phyloP scores from a whole-genome alignment of 495 filamentous ascomycete species.

The Aspergillus indologenus region DNA sequence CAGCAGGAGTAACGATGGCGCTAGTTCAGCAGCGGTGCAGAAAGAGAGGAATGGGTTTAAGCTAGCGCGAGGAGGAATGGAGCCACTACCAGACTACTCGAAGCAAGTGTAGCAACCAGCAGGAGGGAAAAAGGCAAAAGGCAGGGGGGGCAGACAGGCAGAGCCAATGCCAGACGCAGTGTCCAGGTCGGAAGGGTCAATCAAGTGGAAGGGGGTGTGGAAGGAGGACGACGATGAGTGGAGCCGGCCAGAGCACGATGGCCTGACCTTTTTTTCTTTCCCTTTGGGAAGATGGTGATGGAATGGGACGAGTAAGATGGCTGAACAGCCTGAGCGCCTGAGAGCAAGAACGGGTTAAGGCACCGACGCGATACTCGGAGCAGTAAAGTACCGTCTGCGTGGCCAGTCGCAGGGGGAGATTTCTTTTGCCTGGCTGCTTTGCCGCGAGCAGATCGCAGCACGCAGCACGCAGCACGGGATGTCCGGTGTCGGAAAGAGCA shows the following conservation, averaged over 20 bases:
- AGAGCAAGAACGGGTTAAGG: constrained; percentile 14
- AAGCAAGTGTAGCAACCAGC: constrained; percentile 8
- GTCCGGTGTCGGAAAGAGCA: constrained; percentile 14
- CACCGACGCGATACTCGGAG: constrained; percentile 8
- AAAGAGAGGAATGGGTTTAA: background rate
- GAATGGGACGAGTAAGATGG: constrained; percentile 6
- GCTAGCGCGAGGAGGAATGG: constrained; percentile 12
- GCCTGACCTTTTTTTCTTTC: constrained; percentile 28
- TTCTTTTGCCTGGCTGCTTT: background rate
- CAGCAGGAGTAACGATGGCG: constrained; percentile 11
- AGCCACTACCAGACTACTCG: constrained; percentile 3
- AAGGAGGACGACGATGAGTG: constrained; percentile 15
- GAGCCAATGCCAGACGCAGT: constrained; percentile 29
- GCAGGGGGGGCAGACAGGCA: constrained; percentile 21
- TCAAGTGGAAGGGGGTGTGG: background rate
- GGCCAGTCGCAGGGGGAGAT: constrained; percentile 4
- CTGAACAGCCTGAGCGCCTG: constrained; percentile 22
- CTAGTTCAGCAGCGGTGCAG: constrained; percentile 20
- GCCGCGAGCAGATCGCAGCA: constrained; percentile 19
- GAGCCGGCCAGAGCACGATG: constrained; percentile 34
- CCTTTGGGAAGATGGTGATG: background rate
- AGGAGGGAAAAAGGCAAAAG: constrained; percentile 24
- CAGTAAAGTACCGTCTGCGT: background rate
- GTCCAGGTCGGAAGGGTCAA: constrained; percentile 24
- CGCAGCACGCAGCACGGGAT: background rate